phyloP scores from a whole-genome alignment of 345 rosid species.

The Citrus reticulata region DNA sequence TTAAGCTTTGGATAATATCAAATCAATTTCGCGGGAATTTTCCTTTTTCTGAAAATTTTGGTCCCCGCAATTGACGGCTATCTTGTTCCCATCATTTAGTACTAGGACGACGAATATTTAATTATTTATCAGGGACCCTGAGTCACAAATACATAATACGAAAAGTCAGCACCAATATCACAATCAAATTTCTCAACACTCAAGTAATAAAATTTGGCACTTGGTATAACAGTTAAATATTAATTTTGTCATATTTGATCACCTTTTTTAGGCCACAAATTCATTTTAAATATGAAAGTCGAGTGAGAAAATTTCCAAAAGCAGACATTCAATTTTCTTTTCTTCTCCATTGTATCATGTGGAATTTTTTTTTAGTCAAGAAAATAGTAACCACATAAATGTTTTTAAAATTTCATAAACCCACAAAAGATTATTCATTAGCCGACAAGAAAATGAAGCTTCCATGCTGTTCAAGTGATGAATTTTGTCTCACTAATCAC shows the following conservation, averaged over 20 bases:
- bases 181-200: background rate
- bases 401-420: background rate
- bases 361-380: background rate
- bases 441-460: background rate
- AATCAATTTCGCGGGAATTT: background rate
- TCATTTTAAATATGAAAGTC: background rate
- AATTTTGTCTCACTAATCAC: background rate
- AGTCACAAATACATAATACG: background rate
- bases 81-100: constrained; percentile 8
- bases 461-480: background rate
- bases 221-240: background rate
- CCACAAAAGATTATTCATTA: background rate
- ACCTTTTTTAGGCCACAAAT: background rate
- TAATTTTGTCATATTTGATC: background rate
- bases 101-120: background rate
- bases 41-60: background rate
- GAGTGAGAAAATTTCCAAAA: background rate
- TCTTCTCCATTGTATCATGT: background rate
- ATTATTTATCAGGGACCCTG: background rate
- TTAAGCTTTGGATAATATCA: background rate
- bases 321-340: background rate
- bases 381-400: background rate
- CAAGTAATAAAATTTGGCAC: background rate
- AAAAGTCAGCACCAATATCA: background rate
- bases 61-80: constrained; percentile 23